phyloP scores from a whole-genome alignment of 2,329 filamentous ascomycete genomes.

The Aspergillus fijiensis region DNA sequence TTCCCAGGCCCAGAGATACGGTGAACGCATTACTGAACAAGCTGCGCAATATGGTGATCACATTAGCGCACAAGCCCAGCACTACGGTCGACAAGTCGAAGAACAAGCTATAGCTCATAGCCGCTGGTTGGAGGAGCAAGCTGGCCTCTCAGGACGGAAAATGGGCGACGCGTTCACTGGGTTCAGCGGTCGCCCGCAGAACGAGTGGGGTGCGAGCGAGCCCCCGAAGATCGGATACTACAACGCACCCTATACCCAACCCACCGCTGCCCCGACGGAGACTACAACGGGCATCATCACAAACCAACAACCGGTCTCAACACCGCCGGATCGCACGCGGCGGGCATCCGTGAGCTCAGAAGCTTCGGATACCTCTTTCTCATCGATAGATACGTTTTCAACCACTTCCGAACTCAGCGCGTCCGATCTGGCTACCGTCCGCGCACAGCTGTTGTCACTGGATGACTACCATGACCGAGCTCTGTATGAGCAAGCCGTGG shows the following conservation, averaged over 20 bases:
- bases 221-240: conserved; percentile 17
- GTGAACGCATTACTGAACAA: conserved; percentile 38
- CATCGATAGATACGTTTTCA: conserved; percentile 39
- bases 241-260: conserved; percentile 12
- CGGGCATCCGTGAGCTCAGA: conserved; percentile 31
- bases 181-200: conserved; percentile 12
- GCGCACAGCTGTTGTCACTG: conserved; percentile 36
- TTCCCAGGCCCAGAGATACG: conserved; percentile 41
- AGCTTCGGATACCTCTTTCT: conserved; percentile 36
- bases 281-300: not conserved
- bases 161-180: conserved; percentile 22
- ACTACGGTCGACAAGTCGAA: conserved; percentile 41
- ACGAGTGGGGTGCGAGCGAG: conserved; percentile 17
- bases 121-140: conserved; percentile 41
- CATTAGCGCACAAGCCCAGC: conserved; percentile 34
- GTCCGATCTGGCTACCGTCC: conserved; percentile 37
- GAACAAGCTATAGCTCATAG: conserved; percentile 39
- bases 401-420: conserved; percentile 38
- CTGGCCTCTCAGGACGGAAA: conserved; percentile 31
- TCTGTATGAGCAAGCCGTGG: conserved; percentile 36
- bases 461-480: conserved; percentile 38
- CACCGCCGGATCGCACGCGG: conserved; percentile 22
- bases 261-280: not conserved
- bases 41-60: conserved; percentile 36
- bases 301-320: conserved; percentile 3